phyloP scores from a whole-genome alignment of 1,284 basidiomycete genomes.

The Sporisorium sorghi region DNA sequence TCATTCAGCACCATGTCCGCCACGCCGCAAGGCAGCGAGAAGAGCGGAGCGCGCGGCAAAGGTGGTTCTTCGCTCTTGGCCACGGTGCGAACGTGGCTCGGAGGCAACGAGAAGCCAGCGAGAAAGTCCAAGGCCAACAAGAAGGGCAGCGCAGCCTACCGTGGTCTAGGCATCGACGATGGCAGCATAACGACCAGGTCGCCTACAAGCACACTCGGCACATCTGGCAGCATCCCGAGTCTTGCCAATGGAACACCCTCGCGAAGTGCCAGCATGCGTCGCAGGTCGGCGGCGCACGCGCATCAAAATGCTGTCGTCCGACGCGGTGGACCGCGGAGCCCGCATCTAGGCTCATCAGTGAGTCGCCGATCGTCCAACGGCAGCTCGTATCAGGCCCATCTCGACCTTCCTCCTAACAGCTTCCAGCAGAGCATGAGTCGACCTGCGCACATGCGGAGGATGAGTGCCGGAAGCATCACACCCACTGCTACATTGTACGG shows the following conservation, averaged over 20 bases:
- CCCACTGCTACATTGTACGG: conserved; percentile 56
- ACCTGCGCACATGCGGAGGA: conserved; percentile 47
- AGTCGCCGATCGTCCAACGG: conserved; percentile 56
- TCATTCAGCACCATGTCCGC: conserved; percentile 57
- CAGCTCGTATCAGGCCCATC: conserved; percentile 35
- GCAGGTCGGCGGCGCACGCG: conserved; percentile 31
- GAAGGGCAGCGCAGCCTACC: conserved; percentile 72
- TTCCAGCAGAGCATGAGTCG: conserved; percentile 39
- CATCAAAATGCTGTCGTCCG: conserved; percentile 23
- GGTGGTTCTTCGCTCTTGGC: conserved; percentile 55
- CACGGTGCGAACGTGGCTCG: conserved; percentile 84
- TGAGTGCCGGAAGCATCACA: conserved; percentile 64
- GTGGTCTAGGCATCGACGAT: conserved; percentile 32
- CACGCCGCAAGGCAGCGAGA: conserved; percentile 46
- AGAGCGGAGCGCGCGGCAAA: conserved; percentile 33
- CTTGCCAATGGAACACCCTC: conserved; percentile 23
- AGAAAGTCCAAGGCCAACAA: conserved; percentile 83
- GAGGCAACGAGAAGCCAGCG: conserved; percentile 77
- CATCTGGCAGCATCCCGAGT: conserved; percentile 22
- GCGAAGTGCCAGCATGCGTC: conserved; percentile 31
- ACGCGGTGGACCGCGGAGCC: conserved; percentile 42
- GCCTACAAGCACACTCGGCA: conserved; percentile 20
- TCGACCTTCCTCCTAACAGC: conserved; percentile 35
- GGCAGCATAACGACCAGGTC: conserved; percentile 15
- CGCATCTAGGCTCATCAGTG: conserved; percentile 44